Conservation (phyloP, 2,329 filamentous ascomycete genomes). For the Colletotrichum sp. region DNA sequence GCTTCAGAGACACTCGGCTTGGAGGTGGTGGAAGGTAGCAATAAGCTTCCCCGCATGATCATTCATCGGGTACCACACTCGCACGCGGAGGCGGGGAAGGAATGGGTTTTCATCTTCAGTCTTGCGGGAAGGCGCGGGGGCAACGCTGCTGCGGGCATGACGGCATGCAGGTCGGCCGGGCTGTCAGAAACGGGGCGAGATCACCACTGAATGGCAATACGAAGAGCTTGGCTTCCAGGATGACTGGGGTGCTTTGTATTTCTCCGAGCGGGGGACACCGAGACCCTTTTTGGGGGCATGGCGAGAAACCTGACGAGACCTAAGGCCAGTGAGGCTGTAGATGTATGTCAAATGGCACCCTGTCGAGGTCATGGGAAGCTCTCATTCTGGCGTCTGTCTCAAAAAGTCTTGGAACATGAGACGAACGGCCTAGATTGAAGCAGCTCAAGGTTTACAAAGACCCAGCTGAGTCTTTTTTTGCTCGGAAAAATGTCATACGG, state of each 20-base stretch:
- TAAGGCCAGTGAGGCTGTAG: background rate
- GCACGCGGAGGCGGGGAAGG: background rate
- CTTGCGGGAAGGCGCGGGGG: background rate
- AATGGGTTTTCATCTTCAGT: background rate
- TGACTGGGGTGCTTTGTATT: background rate
- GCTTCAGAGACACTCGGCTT: background rate
- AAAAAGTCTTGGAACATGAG: background rate
- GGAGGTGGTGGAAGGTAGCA: background rate
- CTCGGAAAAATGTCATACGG: background rate
- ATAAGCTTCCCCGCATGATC: constrained; percentile 10
- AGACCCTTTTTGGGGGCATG: background rate
- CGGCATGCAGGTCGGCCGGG: constrained; percentile 8
- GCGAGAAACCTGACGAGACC: background rate
- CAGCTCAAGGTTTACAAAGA: background rate
- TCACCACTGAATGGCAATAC: background rate
- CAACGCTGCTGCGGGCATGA: background rate
- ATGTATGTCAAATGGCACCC: background rate
- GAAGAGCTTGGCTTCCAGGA: background rate
- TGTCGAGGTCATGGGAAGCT: background rate
- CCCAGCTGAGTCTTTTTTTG: background rate
- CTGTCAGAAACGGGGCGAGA: constrained; percentile 4
- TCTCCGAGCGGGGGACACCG: background rate
- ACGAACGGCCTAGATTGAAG: background rate
- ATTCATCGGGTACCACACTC: background rate
- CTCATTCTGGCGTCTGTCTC: background rate